phyloP scores from a whole-genome alignment of 495 filamentous ascomycete species.

The Podospora conica region DNA sequence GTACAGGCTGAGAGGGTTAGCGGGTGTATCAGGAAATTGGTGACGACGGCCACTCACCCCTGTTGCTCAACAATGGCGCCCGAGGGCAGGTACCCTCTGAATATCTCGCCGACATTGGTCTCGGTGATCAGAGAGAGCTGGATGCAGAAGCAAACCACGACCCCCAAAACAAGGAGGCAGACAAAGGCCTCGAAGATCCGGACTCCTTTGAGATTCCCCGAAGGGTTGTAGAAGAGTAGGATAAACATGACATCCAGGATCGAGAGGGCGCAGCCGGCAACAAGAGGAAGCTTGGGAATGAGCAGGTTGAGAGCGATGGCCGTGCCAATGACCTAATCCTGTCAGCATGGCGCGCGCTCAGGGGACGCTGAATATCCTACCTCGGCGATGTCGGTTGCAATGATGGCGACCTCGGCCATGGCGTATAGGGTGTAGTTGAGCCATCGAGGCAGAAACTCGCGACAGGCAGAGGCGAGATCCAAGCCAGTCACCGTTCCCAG shows the following conservation, averaged over 20 bases:
- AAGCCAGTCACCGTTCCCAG: conserved; percentile 29
- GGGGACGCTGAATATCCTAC: conserved; percentile 12
- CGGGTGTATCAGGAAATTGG: not conserved
- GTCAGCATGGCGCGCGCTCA: conserved; percentile 5
- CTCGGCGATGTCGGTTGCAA: conserved; percentile 62
- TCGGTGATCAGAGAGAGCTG: conserved; percentile 72
- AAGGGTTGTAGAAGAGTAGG: conserved; percentile 76
- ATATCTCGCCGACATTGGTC: conserved; percentile 67
- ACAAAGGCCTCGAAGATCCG: conserved; percentile 79
- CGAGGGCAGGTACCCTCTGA: conserved; percentile 78
- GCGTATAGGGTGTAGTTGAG: conserved; percentile 25
- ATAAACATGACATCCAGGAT: conserved; percentile 80
- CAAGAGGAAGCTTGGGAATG: conserved; percentile 66
- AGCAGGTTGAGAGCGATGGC: conserved; percentile 88
- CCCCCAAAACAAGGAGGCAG: conserved; percentile 69
- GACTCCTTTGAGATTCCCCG: conserved; percentile 64
- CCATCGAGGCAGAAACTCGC: conserved; percentile 28
- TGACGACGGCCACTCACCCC: conserved; percentile 31
- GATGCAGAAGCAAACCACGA: conserved; percentile 87
- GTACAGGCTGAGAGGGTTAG: conserved; percentile 46
- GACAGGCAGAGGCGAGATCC: conserved; percentile 24
- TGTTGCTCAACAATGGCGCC: conserved; percentile 57
- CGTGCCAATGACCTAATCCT: conserved; percentile 70
- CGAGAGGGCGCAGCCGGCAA: conserved; percentile 82
- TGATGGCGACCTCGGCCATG: conserved; percentile 26